A percentile compares a stretch with the other conserved stretches of the same genome.
These are phyloP conservation scores for Fonsecaea multimorphosa DNA, from an alignment of 2,329 filamentous ascomycete species.

Conservation along the genomic window DNA sequence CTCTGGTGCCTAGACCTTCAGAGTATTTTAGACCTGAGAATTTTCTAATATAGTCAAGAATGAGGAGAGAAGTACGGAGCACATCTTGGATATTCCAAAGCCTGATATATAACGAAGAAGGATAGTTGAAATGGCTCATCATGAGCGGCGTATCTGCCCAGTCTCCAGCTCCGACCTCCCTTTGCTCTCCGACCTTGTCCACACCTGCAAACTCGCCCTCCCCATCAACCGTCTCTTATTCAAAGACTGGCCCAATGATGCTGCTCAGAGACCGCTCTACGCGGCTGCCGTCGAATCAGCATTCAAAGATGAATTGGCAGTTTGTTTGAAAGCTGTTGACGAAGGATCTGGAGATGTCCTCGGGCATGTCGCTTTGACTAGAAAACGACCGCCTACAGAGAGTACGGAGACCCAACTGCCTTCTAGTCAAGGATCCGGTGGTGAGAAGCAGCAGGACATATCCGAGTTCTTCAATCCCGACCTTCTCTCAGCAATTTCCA, in stretches of 20 bases:
- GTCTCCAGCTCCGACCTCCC: slow-evolving; percentile 2
- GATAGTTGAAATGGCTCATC: not conserved
- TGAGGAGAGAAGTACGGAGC: not conserved
- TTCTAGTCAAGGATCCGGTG: not conserved
- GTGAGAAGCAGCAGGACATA: not conserved
- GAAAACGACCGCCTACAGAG: not conserved
- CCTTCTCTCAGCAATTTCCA: not conserved
- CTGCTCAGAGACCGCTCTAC: slow-evolving; percentile 11
- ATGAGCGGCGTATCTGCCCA: not conserved
- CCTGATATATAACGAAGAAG: not conserved
- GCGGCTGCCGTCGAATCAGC: not conserved
- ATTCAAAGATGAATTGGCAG: slow-evolving; percentile 1
- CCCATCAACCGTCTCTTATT: slow-evolving; percentile 11
- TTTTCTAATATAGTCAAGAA: not conserved
- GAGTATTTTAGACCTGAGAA: not conserved
- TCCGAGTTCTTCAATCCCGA: slow-evolving; percentile 6
- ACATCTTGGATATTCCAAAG: not conserved
- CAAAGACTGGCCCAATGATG: slow-evolving; percentile 10
- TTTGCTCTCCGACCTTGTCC: slow-evolving; percentile 4
- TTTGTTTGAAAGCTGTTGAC: not conserved
- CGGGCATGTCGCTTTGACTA: slow-evolving; percentile 4
- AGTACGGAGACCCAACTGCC: not conserved
- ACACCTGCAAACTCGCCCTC: slow-evolving; percentile 2
- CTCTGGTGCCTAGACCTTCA: not conserved
- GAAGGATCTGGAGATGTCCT: not conserved